Percentiles rank a stretch among this genome's conserved stretches.
Evolutionary conservation across 352 stramenopile genomes (phyloP).

Genomic region (Thraustochytrium sp.): DNA sequence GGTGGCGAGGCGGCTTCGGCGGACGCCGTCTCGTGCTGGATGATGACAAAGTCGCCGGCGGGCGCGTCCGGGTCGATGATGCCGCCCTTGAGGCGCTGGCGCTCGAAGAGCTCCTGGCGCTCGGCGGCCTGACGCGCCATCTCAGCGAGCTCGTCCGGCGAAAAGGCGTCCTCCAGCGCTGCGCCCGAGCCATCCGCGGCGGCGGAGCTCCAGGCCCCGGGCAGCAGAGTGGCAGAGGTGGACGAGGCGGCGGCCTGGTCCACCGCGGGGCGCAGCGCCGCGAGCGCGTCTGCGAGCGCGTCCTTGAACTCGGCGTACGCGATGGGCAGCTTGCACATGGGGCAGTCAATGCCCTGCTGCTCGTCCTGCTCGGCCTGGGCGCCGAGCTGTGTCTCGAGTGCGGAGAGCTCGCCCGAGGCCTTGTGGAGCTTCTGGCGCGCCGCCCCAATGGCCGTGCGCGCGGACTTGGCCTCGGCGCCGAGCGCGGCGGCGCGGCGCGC

Average conservation of each 20-base stretch:
- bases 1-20: neutral
- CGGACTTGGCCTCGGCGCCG: neutral
- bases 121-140: neutral
- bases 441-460: neutral
- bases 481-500: neutral
- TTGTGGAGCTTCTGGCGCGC: neutral
- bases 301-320: neutral
- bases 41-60: neutral
- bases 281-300: neutral
- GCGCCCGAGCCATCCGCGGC: neutral
- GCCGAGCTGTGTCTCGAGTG: neutral
- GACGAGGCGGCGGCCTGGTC: neutral
- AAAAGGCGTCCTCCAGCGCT: neutral
- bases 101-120: neutral
- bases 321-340: constrained; percentile 19
- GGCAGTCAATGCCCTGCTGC: constrained; percentile 1
- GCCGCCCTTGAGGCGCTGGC: neutral
- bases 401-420: neutral
- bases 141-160: neutral
- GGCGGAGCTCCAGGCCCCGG: neutral
- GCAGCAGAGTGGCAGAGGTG: neutral
- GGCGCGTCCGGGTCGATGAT: neutral
- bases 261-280: neutral
- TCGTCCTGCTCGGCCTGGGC: neutral
- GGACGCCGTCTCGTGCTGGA: neutral